Conservation (phyloP, 257 asterid species). For the Lycium barbarum region DNA sequence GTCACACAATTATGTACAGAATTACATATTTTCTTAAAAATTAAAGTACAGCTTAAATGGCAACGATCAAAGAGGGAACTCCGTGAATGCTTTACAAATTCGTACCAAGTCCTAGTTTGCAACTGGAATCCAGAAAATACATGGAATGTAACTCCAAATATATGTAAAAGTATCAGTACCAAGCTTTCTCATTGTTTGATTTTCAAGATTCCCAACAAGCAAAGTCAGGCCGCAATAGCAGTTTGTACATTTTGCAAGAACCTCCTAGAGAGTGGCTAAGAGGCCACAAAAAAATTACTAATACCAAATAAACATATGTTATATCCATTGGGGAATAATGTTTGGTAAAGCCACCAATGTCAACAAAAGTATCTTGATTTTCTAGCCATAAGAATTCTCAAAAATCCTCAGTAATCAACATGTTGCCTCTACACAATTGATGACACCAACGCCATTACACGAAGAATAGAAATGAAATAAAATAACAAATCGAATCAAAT, state of each 20-base stretch:
- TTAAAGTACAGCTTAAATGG: too few species aligned
- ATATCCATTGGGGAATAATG: not conserved
- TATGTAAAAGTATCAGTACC: not conserved
- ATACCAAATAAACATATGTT: not conserved
- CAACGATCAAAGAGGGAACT: too few species aligned
- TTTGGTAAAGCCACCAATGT: not conserved
- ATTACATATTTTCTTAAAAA: too few species aligned
- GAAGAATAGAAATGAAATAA: not conserved
- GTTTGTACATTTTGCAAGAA: not conserved
- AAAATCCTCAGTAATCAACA: slow-evolving; percentile 1
- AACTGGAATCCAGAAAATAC: not conserved
- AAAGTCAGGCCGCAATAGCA: not conserved
- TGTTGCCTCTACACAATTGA: not conserved
- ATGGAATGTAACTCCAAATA: not conserved
- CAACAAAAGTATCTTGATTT: not conserved
- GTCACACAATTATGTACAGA: too few species aligned
- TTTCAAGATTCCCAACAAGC: not conserved
- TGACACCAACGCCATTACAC: not conserved
- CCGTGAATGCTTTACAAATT: not conserved
- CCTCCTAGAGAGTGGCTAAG: not conserved
- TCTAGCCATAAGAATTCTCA: not conserved
- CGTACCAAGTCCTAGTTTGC: not conserved
- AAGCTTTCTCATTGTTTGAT: not conserved
- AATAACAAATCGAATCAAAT: not conserved
- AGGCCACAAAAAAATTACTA: not conserved